Evolutionary conservation across 2,329 filamentous ascomycete species (phyloP), one percentile per base, ranked within the genome.

Genomic region (Apiospora hydei): DNA sequence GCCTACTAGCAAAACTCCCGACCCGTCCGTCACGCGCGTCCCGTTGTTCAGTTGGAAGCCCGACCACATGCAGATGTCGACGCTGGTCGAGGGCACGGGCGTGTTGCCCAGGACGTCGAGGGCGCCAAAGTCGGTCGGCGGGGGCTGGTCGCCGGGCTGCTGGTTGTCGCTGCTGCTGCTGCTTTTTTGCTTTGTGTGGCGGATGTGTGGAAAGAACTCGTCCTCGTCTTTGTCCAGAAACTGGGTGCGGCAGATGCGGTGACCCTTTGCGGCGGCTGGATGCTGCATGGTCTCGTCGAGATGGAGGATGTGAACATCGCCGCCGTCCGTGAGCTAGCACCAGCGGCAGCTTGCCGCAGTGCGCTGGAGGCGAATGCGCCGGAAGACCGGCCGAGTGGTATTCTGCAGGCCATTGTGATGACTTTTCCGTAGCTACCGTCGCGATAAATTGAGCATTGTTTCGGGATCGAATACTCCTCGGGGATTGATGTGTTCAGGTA

Each of bases 1-100:
- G 53, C 91, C 92, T 1, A 98, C 88, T 6, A 99, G 87, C 74
- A 99, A 80, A 38, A 95, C 88, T 0, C 94, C 96, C 69, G 90
- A 87, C 0, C 92, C 92, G 66, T 89, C 90, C 1, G 85, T 84
- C 43, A 97, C 90, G 70, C 89, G 91, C 47, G 93, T 84, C 14
- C 95, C 95, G 77, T 91, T 97, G 82, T 96, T 93, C 66, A 99
- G 86, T 75, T 93, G 90, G 82, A 99, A 99, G 1, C 96, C 96
- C 77, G 96, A 91, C 73, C 88, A 85, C 72, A 93, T 90, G 83
- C 94, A 97, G 7, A 93, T 91, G 77, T 98, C 95, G 66, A 99
- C 90, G 1, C 91, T 91, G 0, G 94, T 98, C 0, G 94, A 91
- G 0, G 96, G 96, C 4, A 89, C 86, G 0, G 94, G 93, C 0